Conservation (phyloP, 2,329 filamentous ascomycete species). For the Exophiala xenobiotica region DNA sequence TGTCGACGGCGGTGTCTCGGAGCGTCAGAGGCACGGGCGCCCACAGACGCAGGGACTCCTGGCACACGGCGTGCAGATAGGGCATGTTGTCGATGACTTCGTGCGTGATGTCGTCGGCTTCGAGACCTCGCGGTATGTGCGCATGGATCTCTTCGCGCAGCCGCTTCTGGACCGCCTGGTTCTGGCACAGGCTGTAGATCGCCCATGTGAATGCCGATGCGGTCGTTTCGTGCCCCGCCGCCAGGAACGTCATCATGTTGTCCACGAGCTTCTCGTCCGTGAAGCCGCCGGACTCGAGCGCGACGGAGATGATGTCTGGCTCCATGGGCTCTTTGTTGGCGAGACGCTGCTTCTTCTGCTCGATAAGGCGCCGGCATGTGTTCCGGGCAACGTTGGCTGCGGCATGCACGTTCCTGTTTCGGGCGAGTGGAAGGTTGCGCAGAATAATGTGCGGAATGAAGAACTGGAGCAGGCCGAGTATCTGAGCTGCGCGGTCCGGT, state of each 20-base stretch:
- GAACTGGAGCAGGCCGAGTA: constrained; percentile 60
- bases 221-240: constrained; percentile 54
- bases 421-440: constrained; percentile 63
- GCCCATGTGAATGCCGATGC: constrained; percentile 34
- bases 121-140: constrained; percentile 35
- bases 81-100: constrained; percentile 68
- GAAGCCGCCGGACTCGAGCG: constrained; percentile 73
- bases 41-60: constrained; percentile 72
- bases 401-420: constrained; percentile 63
- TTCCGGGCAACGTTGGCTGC: constrained; percentile 62
- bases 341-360: constrained; percentile 63
- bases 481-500: constrained; percentile 51
- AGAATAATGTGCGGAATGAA: constrained; percentile 65
- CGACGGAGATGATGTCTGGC: constrained; percentile 76
- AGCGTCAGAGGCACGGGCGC: constrained; percentile 70
- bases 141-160: constrained; percentile 33
- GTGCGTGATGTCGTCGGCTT: constrained; percentile 27
- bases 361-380: constrained; percentile 67
- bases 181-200: constrained; percentile 31
- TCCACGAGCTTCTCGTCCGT: constrained; percentile 77
- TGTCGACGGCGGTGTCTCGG: constrained; percentile 64
- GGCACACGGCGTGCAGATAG: constrained; percentile 77
- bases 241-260: constrained; percentile 87
- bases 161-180: constrained; percentile 32
- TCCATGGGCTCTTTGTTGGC: constrained; percentile 51